Conservation (phyloP, 2,329 filamentous ascomycete species). For the Claviceps arundinis region DNA sequence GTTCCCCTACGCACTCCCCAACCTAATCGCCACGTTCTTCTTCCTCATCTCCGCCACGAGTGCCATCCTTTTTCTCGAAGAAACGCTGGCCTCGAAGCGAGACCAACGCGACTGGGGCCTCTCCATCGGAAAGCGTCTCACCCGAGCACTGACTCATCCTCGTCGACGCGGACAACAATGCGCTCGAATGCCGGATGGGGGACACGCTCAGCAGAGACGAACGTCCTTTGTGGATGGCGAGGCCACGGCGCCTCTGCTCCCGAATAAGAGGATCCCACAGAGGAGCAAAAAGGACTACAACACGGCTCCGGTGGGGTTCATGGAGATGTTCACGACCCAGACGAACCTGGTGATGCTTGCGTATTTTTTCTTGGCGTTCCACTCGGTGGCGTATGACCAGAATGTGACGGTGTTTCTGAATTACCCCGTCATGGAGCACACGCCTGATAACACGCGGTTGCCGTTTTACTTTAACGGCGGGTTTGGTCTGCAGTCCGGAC, state of each 20-base stretch:
- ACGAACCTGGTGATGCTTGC: slow-evolving; percentile 61
- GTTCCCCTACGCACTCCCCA: slow-evolving; percentile 77
- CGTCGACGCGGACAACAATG: no score
- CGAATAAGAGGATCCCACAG: slow-evolving; percentile 17
- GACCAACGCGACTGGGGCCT: slow-evolving; percentile 62
- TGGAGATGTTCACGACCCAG: slow-evolving; percentile 60
- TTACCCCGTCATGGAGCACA: slow-evolving; percentile 47
- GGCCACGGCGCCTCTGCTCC: slow-evolving; percentile 40
- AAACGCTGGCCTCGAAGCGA: slow-evolving; percentile 66
- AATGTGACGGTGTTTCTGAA: slow-evolving; percentile 81
- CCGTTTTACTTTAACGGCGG: slow-evolving; percentile 77
- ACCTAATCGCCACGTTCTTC: slow-evolving; percentile 61
- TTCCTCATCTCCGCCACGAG: slow-evolving; percentile 66
- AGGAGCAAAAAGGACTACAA: slow-evolving; percentile 11
- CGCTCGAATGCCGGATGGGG: background rate
- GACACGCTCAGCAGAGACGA: slow-evolving; percentile 17
- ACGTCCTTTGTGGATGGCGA: slow-evolving; percentile 42
- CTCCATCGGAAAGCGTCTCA: slow-evolving; percentile 54
- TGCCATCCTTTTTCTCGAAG: slow-evolving; percentile 69
- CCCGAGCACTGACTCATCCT: slow-evolving; percentile 21
- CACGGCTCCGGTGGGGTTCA: slow-evolving; percentile 26
- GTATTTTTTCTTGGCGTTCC: slow-evolving; percentile 71
- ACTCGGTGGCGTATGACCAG: slow-evolving; percentile 77
- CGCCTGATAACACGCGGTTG: slow-evolving; percentile 44
- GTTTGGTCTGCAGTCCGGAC: slow-evolving; percentile 58